Conservation (phyloP, 2,329 filamentous ascomycete genomes). For the Pseudogymnoascus pannorum region DNA sequence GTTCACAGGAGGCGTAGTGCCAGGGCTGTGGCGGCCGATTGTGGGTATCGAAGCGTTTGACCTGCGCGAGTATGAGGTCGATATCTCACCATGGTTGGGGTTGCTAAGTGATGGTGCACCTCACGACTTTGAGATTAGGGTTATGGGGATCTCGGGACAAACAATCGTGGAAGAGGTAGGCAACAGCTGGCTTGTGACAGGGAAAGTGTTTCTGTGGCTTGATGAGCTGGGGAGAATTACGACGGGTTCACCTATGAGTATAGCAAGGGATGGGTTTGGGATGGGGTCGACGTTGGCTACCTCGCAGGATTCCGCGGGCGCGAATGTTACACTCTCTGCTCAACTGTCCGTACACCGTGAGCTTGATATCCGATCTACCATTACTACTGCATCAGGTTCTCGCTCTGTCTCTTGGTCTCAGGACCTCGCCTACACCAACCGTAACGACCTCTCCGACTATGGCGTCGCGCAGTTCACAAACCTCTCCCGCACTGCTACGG, state of each 20-base stretch:
- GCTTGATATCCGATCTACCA: conserved; percentile 45
- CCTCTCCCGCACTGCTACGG: conserved; percentile 44
- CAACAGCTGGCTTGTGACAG: conserved; percentile 68
- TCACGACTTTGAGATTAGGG: conserved; percentile 61
- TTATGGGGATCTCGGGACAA: conserved; percentile 51
- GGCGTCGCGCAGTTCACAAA: conserved; percentile 48
- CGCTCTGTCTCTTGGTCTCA: conserved; percentile 49
- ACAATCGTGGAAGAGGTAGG: conserved; percentile 48
- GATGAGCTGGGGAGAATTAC: conserved; percentile 45
- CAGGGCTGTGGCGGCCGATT: conserved; percentile 69
- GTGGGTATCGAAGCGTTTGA: conserved; percentile 76
- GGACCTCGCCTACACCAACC: conserved; percentile 46
- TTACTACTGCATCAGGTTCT: conserved; percentile 42
- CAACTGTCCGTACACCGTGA: conserved; percentile 47
- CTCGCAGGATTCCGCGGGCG: conserved; percentile 40
- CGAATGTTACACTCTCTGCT: conserved; percentile 54
- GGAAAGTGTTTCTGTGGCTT: conserved; percentile 75
- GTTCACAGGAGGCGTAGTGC: conserved; percentile 74
- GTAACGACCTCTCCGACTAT: conserved; percentile 45
- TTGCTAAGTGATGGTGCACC: conserved; percentile 55
- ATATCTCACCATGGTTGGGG: conserved; percentile 70
- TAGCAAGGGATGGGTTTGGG: conserved; percentile 32
- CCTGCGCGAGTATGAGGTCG: conserved; percentile 71
- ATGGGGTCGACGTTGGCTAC: conserved; percentile 45
- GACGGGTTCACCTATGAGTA: conserved; percentile 36